Conservation (phyloP, 495 filamentous ascomycete species). For the Barbatosphaeria neglecta region DNA sequence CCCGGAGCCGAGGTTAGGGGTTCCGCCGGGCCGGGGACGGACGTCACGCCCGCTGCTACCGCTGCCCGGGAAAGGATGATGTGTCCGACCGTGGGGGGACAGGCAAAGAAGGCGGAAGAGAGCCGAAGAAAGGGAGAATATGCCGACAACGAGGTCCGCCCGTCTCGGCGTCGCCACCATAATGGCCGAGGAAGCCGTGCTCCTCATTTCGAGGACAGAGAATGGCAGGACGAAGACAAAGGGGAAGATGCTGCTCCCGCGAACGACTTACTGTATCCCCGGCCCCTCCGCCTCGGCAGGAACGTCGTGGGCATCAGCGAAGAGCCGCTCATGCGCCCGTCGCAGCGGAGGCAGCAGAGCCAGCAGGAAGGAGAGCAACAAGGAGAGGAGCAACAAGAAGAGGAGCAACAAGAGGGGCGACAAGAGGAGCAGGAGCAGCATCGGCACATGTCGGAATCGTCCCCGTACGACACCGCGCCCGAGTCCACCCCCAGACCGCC, state of each 20-base stretch:
- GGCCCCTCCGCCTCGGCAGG: slow-evolving; percentile 3
- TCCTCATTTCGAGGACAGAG: too few species aligned
- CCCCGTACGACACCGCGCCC: background rate
- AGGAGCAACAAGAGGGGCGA: too few species aligned
- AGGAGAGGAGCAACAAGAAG: background rate
- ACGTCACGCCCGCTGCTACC: too few species aligned
- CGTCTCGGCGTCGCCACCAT: too few species aligned
- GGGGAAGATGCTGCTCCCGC: background rate
- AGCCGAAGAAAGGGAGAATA: background rate
- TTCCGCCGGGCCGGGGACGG: background rate
- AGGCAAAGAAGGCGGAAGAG: background rate
- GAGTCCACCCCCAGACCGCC: background rate
- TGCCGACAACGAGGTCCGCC: too few species aligned
- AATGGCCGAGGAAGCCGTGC: too few species aligned
- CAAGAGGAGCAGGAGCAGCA: too few species aligned
- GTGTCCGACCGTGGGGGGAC: background rate
- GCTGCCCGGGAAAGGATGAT: background rate
- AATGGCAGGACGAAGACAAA: too few species aligned
- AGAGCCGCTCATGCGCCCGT: slow-evolving; percentile 18
- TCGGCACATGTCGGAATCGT: too few species aligned
- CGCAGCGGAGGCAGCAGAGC: slow-evolving; percentile 5
- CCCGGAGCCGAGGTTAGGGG: background rate
- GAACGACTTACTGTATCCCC: background rate
- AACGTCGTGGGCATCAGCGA: slow-evolving; percentile 11
- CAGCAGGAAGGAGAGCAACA: background rate